Percentiles rank a stretch among this genome's conserved stretches.
Evolutionary conservation across 352 stramenopile species (phyloP).

Genomic region (Pythium sp.): DNA sequence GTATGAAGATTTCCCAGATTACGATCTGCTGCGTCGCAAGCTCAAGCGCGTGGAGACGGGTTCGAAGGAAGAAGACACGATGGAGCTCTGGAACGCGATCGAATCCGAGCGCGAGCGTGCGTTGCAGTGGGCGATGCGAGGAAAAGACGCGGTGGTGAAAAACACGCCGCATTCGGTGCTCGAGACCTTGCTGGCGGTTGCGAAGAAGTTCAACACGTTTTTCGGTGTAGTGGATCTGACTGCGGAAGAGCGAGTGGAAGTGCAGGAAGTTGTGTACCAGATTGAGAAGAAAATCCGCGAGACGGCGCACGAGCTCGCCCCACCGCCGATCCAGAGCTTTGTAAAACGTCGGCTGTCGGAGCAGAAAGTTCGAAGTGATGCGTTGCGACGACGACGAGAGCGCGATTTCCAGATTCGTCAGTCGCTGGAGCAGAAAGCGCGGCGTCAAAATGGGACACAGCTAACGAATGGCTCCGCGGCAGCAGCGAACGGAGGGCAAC

Average conservation of each 20-base stretch:
- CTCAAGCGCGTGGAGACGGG: conserved; percentile 34
- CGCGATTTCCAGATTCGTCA: conserved; percentile 70
- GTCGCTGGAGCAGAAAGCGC: conserved; percentile 43
- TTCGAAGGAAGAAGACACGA: conserved; percentile 36
- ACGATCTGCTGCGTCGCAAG: conserved; percentile 38
- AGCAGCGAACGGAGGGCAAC: conserved; percentile 19
- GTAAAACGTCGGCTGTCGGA: conserved; percentile 71
- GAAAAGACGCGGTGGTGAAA: conserved; percentile 42
- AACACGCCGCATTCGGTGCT: conserved; percentile 29
- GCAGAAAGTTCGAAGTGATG: conserved; percentile 71
- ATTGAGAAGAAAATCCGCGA: conserved; percentile 60
- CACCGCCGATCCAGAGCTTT: conserved; percentile 85
- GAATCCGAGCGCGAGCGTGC: conserved; percentile 27
- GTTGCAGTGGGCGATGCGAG: conserved; percentile 51
- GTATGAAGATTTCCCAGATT: conserved; percentile 78
- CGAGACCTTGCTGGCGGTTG: conserved; percentile 57
- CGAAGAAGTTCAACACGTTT: conserved; percentile 79
- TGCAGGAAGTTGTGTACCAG: conserved; percentile 66
- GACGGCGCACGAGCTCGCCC: conserved; percentile 38
- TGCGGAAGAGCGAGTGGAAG: conserved; percentile 45
- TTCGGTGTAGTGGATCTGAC: conserved; percentile 53
- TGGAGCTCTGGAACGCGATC: conserved; percentile 45
- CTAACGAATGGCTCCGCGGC: conserved; percentile 11
- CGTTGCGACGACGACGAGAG: conserved; percentile 69
- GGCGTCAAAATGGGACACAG: conserved; percentile 12